Evolutionary conservation across 495 filamentous ascomycete species (phyloP).

Genomic region (Aspergillus indologenus): DNA sequence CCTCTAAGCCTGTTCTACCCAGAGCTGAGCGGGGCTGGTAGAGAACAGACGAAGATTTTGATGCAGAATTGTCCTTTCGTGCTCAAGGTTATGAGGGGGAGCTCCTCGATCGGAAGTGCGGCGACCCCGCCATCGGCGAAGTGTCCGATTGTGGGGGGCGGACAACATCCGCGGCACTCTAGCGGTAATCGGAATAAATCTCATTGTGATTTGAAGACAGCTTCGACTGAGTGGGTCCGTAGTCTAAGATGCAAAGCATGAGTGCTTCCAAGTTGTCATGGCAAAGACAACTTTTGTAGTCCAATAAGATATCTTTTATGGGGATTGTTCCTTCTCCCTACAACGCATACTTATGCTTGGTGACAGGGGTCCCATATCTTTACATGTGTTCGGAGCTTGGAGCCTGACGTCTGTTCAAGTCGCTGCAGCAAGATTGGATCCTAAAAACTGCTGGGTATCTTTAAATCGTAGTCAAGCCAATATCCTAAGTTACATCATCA

Average conservation of each 20-base stretch:
- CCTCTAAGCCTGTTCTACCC: not conserved
- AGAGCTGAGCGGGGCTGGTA: not conserved
- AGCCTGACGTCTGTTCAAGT: not conserved
- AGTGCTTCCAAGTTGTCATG: too few relatives aligned
- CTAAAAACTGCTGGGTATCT: constrained; percentile 11
- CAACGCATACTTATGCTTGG: too few relatives aligned
- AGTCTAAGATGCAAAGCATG: too few relatives aligned
- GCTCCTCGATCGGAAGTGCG: constrained; percentile 46
- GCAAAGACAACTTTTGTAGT: too few relatives aligned
- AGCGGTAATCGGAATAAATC: constrained; percentile 6
- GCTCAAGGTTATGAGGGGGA: constrained; percentile 10
- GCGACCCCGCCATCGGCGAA: constrained; percentile 22
- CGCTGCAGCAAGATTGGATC: not conserved
- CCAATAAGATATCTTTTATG: too few relatives aligned
- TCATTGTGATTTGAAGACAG: not conserved
- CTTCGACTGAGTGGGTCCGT: not conserved
- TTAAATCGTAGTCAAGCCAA: not conserved
- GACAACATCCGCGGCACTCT: constrained; percentile 1
- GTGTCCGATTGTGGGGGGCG: constrained; percentile 25
- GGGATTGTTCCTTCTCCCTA: too few relatives aligned
- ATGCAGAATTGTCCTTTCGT: not conserved
- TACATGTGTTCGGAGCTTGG: not conserved
- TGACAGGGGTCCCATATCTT: too few relatives aligned
- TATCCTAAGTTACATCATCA: not conserved
- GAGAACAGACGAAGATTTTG: not conserved